Evolutionary conservation across 2,329 filamentous ascomycete genomes (phyloP).

Genomic region (Fusarium torulosum): DNA sequence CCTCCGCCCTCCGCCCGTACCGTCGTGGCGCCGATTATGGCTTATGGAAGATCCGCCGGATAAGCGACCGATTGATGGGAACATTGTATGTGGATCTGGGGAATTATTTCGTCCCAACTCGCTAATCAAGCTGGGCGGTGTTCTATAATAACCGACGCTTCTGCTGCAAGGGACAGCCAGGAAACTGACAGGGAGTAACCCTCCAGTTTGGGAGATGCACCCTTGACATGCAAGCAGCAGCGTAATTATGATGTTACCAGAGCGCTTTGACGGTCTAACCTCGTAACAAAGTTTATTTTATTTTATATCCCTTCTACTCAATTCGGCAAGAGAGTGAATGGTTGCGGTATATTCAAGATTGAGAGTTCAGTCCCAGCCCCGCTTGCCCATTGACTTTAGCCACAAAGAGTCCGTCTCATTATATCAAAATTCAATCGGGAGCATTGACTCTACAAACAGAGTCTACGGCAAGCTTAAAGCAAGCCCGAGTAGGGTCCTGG

Average conservation of each 20-base stretch:
- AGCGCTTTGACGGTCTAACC: slow-evolving; percentile 27
- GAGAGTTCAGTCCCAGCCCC: slow-evolving; percentile 11
- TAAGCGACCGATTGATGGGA: slow-evolving; percentile 32
- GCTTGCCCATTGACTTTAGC: slow-evolving; percentile 9
- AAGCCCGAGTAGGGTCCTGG: slow-evolving; percentile 11
- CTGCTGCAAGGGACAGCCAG: slow-evolving; percentile 40
- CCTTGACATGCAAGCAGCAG: slow-evolving; percentile 11
- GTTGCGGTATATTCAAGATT: slow-evolving; percentile 3
- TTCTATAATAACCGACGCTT: slow-evolving; percentile 27
- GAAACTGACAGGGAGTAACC: neutral
- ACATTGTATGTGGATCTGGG: slow-evolving; percentile 25
- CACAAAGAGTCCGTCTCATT: slow-evolving; percentile 13
- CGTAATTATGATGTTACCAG: slow-evolving; percentile 18
- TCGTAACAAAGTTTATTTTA: neutral
- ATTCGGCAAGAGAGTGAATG: neutral
- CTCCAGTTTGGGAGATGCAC: neutral
- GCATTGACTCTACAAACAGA: neutral
- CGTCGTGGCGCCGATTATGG: slow-evolving; percentile 19
- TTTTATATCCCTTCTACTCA: slow-evolving; percentile 20
- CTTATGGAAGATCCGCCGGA: slow-evolving; percentile 16
- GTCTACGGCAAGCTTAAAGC: neutral
- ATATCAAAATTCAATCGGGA: neutral
- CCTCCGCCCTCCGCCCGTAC: no score
- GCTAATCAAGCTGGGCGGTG: neutral
- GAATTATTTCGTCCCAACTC: slow-evolving; percentile 7